Evolutionary conservation across 495 filamentous ascomycete species (phyloP).

Genomic region (Aspergillus wentii): DNA sequence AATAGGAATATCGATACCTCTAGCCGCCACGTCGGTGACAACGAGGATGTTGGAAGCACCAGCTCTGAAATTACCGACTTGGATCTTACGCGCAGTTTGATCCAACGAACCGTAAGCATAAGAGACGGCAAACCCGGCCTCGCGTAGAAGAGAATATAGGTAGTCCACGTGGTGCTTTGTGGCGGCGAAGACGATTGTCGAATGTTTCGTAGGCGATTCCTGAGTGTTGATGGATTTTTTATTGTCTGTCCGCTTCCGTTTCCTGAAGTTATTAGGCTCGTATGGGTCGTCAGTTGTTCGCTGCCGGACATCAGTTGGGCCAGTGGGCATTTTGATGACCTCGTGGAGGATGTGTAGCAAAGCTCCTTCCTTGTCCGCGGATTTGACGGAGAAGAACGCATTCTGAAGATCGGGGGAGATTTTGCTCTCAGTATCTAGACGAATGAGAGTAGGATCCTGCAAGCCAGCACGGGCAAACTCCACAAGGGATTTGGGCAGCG

Average conservation of each 20-base stretch:
- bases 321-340: slow-evolving; percentile 88
- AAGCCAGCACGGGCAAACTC: slow-evolving; percentile 93
- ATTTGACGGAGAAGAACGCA: slow-evolving; percentile 90
- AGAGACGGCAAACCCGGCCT: slow-evolving; percentile 80
- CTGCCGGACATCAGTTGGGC: slow-evolving; percentile 52
- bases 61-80: slow-evolving; percentile 80
- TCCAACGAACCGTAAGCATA: slow-evolving; percentile 92
- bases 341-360: slow-evolving; percentile 84
- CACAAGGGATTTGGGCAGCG: slow-evolving; percentile 84
- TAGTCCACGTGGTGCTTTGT: slow-evolving; percentile 99
- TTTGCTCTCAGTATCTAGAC: slow-evolving; percentile 91
- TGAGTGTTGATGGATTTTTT: slow-evolving; percentile 28
- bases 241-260: slow-evolving; percentile 58
- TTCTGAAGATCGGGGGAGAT: slow-evolving; percentile 90
- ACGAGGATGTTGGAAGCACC: slow-evolving; percentile 87
- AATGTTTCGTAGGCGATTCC: slow-evolving; percentile 54
- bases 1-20: slow-evolving; percentile 96
- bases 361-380: slow-evolving; percentile 87
- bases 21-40: slow-evolving; percentile 94
- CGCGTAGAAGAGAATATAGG: slow-evolving; percentile 63
- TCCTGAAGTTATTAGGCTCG: slow-evolving; percentile 52
- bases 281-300: slow-evolving; percentile 29
- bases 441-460: slow-evolving; percentile 80
- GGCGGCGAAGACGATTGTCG: slow-evolving; percentile 89
- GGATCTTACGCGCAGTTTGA: slow-evolving; percentile 83